Evolutionary conservation across 2,329 filamentous ascomycete species (phyloP).

Genomic region (Cylindrodendrum hubeiense): DNA sequence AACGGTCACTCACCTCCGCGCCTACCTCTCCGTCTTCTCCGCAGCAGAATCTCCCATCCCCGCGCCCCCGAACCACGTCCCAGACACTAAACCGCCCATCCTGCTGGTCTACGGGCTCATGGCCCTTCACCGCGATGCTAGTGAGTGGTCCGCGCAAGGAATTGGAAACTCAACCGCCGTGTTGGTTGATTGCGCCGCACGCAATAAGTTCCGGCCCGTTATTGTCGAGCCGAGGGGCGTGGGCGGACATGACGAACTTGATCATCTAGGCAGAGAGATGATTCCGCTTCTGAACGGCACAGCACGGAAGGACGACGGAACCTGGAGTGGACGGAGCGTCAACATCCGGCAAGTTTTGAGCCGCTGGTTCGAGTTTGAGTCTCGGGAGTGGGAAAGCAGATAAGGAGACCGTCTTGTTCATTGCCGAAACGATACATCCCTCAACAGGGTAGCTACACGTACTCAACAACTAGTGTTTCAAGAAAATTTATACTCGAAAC

Average conservation of each 20-base stretch:
- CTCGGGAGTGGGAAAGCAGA: not conserved
- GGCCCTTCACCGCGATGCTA: constrained; percentile 73
- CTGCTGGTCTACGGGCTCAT: constrained; percentile 76
- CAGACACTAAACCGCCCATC: constrained; percentile 48
- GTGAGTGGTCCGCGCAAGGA: constrained; percentile 82
- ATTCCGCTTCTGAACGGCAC: constrained; percentile 74
- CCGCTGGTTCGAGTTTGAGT: constrained; percentile 70
- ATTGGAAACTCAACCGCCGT: constrained; percentile 72
- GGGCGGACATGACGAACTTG: constrained; percentile 46
- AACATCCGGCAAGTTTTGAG: constrained; percentile 68
- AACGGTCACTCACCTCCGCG: constrained; percentile 81
- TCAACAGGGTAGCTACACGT: not conserved
- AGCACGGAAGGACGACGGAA: constrained; percentile 62
- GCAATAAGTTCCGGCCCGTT: constrained; percentile 57
- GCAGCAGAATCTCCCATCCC: constrained; percentile 51
- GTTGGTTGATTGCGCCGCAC: constrained; percentile 70
- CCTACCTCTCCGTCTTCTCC: constrained; percentile 74
- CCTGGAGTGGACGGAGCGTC: constrained; percentile 70
- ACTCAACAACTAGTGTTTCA: not conserved
- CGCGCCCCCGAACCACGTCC: constrained; percentile 49
- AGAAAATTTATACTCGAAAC: not conserved
- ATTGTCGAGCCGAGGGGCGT: constrained; percentile 59
- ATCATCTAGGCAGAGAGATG: constrained; percentile 60
- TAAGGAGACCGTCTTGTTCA: not conserved
- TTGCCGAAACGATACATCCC: not conserved